These are phyloP conservation scores for Saccharomycopsis fermentans DNA, from an alignment of 805 yeast genomes.

Conservation along the genomic window DNA sequence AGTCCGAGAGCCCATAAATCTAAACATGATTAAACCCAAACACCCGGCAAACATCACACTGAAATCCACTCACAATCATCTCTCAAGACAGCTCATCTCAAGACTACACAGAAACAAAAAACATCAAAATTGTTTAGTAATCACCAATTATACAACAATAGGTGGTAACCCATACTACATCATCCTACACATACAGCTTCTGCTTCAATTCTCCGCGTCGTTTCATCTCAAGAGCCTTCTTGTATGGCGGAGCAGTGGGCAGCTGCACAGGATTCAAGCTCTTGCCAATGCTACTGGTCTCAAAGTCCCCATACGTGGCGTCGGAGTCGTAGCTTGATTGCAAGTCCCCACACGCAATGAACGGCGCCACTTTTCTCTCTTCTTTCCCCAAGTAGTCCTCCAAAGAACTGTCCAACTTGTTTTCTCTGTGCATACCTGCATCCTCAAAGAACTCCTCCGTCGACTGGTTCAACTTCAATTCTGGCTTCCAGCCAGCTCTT, in stretches of 20 bases:
- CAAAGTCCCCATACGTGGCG: conserved; percentile 61
- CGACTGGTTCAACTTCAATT: conserved; percentile 41
- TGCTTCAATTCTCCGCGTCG: conserved; percentile 51
- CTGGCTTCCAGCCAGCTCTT: conserved; percentile 75
- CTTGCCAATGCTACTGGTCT: conserved; percentile 24
- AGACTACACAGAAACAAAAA: no score
- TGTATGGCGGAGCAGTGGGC: conserved; percentile 97
- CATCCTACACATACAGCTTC: background rate
- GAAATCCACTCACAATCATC: no score
- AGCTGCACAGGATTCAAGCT: conserved; percentile 86
- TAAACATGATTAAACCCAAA: no score
- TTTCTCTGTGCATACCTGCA: conserved; percentile 36
- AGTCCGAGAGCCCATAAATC: no score
- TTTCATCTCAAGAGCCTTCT: conserved; percentile 80
- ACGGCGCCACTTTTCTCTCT: conserved; percentile 76
- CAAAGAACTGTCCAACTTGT: conserved; percentile 29
- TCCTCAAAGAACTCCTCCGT: conserved; percentile 79
- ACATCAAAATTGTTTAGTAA: no score
- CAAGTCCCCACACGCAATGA: conserved; percentile 91
- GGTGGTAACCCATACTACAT: no score
- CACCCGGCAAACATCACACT: no score
- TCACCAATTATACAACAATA: no score
- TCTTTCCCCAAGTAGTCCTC: conserved; percentile 40
- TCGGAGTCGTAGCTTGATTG: conserved; percentile 76
- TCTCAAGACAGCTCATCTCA: no score